phyloP scores from a whole-genome alignment of 2,329 filamentous ascomycete species.

The Colletotrichum liriopes region DNA sequence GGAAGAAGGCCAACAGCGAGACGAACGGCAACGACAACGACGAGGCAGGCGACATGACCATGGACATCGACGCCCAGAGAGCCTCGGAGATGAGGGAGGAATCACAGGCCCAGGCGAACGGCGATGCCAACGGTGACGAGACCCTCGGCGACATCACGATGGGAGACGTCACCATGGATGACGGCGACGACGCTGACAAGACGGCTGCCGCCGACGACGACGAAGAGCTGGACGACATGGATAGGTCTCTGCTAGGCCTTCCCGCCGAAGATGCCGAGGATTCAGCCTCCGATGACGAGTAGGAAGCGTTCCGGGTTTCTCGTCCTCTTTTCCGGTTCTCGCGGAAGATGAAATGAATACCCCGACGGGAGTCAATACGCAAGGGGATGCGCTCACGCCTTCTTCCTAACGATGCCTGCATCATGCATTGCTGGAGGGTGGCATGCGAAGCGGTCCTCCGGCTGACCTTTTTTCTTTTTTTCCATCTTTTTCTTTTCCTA shows the following conservation, averaged over 20 bases:
- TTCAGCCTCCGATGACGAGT: slow-evolving; percentile 32
- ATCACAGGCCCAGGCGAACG: slow-evolving; percentile 47
- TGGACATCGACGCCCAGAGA: slow-evolving; percentile 51
- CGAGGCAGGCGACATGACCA: slow-evolving; percentile 46
- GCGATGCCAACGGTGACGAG: slow-evolving; percentile 56
- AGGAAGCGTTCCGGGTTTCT: background rate
- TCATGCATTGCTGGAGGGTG: background rate
- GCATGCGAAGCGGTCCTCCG: background rate
- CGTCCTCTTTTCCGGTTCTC: background rate
- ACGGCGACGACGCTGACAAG: slow-evolving; percentile 60
- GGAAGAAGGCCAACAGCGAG: slow-evolving; percentile 46
- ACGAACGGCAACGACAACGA: slow-evolving; percentile 30
- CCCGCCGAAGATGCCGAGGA: slow-evolving; percentile 36
- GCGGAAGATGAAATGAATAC: background rate
- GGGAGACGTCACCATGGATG: slow-evolving; percentile 63
- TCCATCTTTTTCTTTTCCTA: slow-evolving; percentile 4
- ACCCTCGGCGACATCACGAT: slow-evolving; percentile 54
- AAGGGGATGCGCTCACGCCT: background rate
- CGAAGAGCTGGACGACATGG: slow-evolving; percentile 58
- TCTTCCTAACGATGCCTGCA: background rate
- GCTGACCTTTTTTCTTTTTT: background rate
- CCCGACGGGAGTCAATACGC: background rate
- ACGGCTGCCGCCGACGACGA: slow-evolving; percentile 49
- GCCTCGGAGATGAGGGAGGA: slow-evolving; percentile 41
- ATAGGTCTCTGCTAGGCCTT: slow-evolving; percentile 41